Evolutionary conservation across 805 yeast species (phyloP), one percentile per base, ranked within the genome.

Genomic region (Candida coquimbonensis): DNA sequence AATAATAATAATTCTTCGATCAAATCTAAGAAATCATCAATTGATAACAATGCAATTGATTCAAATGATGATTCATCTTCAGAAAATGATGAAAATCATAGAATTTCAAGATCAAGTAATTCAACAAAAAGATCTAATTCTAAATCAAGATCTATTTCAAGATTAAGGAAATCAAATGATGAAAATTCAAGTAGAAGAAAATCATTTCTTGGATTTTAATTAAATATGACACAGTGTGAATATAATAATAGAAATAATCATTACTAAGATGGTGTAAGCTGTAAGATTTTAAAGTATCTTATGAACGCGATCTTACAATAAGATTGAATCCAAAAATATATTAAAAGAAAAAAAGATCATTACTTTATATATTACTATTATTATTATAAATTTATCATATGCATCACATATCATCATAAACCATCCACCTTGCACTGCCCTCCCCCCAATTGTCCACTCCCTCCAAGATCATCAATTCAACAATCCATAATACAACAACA

Each of bases 161-260:
- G 45, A 21, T 13, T 36, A 36, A 38, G 42, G 16, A 41, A 29
- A 40, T 37, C 39, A 32, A 37, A 36, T 27, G 44, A 44, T 25
- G 42, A 47, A 38, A 14, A n/a, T 3, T 36, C 48, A 29, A 42
- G 31, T 27, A 47, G 46, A 33, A 52, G 52, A 27, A 42, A 43
- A 31, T 53, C 57, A n/a, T 53, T 48, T 39, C 36, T 53, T 13
- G 57, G 57, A 6, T 47, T 53, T 31, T 53, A 32, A 41, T 14
- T 12, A 9, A 21, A 21, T 21, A 5, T 6, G 24, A 21, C 24
- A 21, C 7, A 21, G 24, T 21, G 7, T 21, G 24, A 21, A 21
- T 21, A 21, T 21, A 17, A 17, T 17, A 17, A 17, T 17, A 17
- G 19, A 17, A 17, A 17, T 17, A 17, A 17, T 17, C 3, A 17